These are phyloP conservation scores for Naganishia vishniacii DNA, from an alignment of 768 basidiomycete species.

Conservation along the genomic window DNA sequence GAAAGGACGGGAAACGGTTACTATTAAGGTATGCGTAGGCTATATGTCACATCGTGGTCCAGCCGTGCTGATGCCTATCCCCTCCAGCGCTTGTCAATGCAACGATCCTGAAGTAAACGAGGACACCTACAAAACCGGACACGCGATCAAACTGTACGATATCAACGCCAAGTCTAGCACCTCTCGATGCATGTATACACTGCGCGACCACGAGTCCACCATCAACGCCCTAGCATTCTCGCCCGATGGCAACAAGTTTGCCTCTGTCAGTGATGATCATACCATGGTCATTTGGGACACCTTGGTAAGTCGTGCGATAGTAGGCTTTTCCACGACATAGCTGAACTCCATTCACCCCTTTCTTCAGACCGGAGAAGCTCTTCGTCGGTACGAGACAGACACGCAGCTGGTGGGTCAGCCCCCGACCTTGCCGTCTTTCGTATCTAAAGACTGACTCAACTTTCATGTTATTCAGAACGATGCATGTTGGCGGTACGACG, in stretches of 20 bases:
- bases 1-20: conserved; percentile 26
- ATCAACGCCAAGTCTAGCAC: conserved; percentile 38
- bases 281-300: conserved; percentile 42
- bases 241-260: conserved; percentile 36
- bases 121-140: conserved; percentile 30
- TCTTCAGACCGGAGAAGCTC: conserved; percentile 24
- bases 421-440: background rate
- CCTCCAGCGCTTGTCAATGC: conserved; percentile 4
- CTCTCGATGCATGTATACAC: conserved; percentile 31
- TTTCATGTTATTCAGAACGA: conserved; percentile 10
- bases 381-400: conserved; percentile 24
- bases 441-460: background rate
- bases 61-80: background rate
- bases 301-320: conserved; percentile 32
- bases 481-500: conserved; percentile 44
- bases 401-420: conserved; percentile 9
- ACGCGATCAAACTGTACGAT: conserved; percentile 43
- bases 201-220: conserved; percentile 35
- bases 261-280: conserved; percentile 42
- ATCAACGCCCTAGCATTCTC: conserved; percentile 42
- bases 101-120: conserved; percentile 13
- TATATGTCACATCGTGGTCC: too few species aligned
- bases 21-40: conserved; percentile 39
- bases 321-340: background rate
- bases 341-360: background rate